Evolutionary conservation across 2,329 filamentous ascomycete genomes (phyloP).

Genomic region (Onygenales sp.): DNA sequence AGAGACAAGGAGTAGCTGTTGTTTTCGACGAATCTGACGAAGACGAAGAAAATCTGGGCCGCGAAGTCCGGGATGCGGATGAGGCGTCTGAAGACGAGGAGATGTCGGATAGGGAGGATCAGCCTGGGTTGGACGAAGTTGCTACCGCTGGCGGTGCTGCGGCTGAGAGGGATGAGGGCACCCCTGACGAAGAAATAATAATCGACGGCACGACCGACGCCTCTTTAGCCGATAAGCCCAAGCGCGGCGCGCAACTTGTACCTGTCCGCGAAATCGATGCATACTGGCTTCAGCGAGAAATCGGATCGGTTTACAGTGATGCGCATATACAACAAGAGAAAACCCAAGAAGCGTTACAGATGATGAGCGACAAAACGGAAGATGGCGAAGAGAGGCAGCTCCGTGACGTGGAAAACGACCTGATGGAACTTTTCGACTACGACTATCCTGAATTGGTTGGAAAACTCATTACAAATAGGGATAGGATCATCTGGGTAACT

Average conservation of each 20-base stretch:
- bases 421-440: conserved; percentile 98
- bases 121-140: conserved; percentile 41
- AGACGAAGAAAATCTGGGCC: conserved; percentile 68
- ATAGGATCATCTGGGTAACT: conserved; percentile 94
- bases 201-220: conserved; percentile 55
- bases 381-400: conserved; percentile 76
- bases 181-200: conserved; percentile 61
- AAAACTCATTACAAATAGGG: conserved; percentile 81
- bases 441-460: conserved; percentile 89
- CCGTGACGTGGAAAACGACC: conserved; percentile 91
- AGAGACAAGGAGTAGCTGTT: conserved; percentile 91
- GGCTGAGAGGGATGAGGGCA: conserved; percentile 34
- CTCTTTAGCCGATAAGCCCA: conserved; percentile 36
- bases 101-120: conserved; percentile 52
- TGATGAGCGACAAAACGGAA: conserved; percentile 63
- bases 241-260: conserved; percentile 49
- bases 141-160: conserved; percentile 36
- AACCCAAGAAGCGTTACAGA: conserved; percentile 71
- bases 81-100: conserved; percentile 72
- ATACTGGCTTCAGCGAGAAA: conserved; percentile 92
- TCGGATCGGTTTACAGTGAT: conserved; percentile 79
- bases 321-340: conserved; percentile 91
- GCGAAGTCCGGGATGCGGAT: conserved; percentile 78
- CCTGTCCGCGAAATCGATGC: conserved; percentile 87
- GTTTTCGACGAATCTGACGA: conserved; percentile 91